Evolutionary conservation across 495 filamentous ascomycete genomes (phyloP).

Genomic region (Staphylotrichum longicolle): DNA sequence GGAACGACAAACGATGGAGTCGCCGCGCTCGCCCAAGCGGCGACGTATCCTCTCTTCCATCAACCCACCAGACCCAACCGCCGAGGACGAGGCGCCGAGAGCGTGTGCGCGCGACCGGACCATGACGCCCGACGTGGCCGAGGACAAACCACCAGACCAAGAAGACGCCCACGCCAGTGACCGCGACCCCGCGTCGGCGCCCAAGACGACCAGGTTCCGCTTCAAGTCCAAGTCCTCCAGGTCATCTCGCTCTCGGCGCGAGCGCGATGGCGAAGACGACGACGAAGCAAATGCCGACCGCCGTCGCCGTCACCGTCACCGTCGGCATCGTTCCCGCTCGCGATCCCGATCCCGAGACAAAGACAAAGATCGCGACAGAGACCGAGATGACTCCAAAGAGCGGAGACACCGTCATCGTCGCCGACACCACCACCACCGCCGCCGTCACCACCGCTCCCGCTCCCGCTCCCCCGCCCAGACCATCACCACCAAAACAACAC

Average conservation of each 20-base stretch:
- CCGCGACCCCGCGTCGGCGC: neutral
- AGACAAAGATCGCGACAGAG: neutral
- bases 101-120: neutral
- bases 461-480: slow-evolving; percentile 22
- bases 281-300: slow-evolving; percentile 17
- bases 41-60: slow-evolving; percentile 47
- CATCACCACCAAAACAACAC: slow-evolving; percentile 28
- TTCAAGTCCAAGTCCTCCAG: slow-evolving; percentile 50
- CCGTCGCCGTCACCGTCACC: slow-evolving; percentile 35
- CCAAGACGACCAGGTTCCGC: slow-evolving; percentile 52
- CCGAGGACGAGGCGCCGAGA: slow-evolving; percentile 21
- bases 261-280: slow-evolving; percentile 19
- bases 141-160: neutral
- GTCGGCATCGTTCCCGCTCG: slow-evolving; percentile 2
- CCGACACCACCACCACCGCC: slow-evolving; percentile 25
- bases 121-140: neutral
- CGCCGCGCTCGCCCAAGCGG: slow-evolving; percentile 44
- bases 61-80: slow-evolving; percentile 33
- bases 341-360: slow-evolving; percentile 8
- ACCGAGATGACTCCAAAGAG: slow-evolving; percentile 2
- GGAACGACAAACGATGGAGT: slow-evolving; percentile 25
- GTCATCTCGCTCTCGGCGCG: slow-evolving; percentile 15
- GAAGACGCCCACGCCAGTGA: neutral
- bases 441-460: slow-evolving; percentile 30
- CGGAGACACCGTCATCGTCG: slow-evolving; percentile 27